Percentiles rank a stretch among this genome's conserved stretches.
These are phyloP conservation scores for Globisporangium takayamanum DNA, from an alignment of 352 stramenopile genomes.

Conservation along the genomic window DNA sequence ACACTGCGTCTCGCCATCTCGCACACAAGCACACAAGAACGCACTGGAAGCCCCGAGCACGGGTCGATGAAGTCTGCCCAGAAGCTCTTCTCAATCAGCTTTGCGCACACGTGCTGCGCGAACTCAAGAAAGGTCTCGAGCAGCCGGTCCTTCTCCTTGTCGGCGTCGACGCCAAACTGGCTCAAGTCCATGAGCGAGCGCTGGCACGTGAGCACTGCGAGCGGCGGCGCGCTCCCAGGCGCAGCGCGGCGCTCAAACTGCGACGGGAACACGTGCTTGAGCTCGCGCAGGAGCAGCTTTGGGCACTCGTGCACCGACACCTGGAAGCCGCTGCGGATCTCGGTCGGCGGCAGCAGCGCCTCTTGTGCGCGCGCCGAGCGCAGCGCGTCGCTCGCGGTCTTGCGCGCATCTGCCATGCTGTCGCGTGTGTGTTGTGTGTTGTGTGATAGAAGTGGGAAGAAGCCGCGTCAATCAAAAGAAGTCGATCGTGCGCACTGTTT, in stretches of 20 bases:
- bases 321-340: conserved; percentile 62
- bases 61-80: conserved; percentile 98
- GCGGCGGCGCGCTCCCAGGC: conserved; percentile 34
- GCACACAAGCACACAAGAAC: conserved; percentile 11
- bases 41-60: conserved; percentile 91
- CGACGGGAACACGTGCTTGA: conserved; percentile 74
- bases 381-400: conserved; percentile 4
- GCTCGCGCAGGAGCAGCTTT: conserved; percentile 63
- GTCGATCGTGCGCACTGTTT: too few species aligned
- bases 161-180: conserved; percentile 90
- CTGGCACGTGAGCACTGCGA: conserved; percentile 94
- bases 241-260: conserved; percentile 32
- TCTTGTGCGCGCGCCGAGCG: conserved; percentile 20
- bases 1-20: neutral
- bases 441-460: neutral
- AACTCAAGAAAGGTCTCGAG: conserved; percentile 94
- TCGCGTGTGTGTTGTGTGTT: too few species aligned
- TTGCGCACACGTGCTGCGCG: conserved; percentile 79
- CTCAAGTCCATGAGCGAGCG: conserved; percentile 91
- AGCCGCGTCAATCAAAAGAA: too few species aligned
- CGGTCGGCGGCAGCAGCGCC: conserved; percentile 44
- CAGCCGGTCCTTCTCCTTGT: conserved; percentile 94
- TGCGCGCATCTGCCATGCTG: neutral
- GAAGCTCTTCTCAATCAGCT: conserved; percentile 69
- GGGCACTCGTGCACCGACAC: conserved; percentile 76